Percentiles rank a stretch among this genome's conserved stretches.
Conservation (phyloP, 345 rosid genomes). For the Leavenworthia alabamica region DNA sequence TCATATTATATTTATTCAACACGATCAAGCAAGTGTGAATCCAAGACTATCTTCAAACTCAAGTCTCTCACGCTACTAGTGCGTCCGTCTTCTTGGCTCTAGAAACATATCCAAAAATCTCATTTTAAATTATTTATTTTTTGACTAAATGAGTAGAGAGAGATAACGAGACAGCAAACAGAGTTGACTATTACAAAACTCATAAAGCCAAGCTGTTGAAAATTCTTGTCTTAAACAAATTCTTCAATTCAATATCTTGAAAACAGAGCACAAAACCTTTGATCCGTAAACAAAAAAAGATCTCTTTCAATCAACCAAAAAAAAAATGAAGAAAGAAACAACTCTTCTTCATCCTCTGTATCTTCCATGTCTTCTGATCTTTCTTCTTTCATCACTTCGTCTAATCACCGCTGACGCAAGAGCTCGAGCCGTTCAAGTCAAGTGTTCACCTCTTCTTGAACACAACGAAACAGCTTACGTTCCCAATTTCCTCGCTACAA, state of each 20-base stretch:
- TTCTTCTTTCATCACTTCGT: slow-evolving; percentile 14
- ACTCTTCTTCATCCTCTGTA: slow-evolving; percentile 7
- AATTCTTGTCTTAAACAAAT: neutral
- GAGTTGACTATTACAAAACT: neutral
- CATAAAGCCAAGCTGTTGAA: slow-evolving; percentile 15
- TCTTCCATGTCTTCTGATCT: slow-evolving; percentile 13
- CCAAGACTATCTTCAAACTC: neutral
- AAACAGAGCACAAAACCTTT: neutral
- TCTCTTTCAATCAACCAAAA: neutral
- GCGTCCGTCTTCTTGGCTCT: neutral
- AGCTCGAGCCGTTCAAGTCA: slow-evolving; percentile 37
- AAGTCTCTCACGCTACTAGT: neutral
- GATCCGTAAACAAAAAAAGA: neutral
- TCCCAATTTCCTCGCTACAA: slow-evolving; percentile 65
- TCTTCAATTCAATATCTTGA: neutral
- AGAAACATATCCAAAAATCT: neutral
- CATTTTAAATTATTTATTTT: neutral
- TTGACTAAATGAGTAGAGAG: slow-evolving; percentile 15
- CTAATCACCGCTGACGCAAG: slow-evolving; percentile 51
- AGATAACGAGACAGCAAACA: neutral
- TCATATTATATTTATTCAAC: neutral
- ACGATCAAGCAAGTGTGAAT: slow-evolving; percentile 17
- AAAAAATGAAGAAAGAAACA: slow-evolving; percentile 18
- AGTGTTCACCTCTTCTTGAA: slow-evolving; percentile 43
- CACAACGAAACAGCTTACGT: slow-evolving; percentile 56